Base-by-base conservation (phyloP, 1,139 yeast species). In the Kluyveromyces sp. region DNA sequence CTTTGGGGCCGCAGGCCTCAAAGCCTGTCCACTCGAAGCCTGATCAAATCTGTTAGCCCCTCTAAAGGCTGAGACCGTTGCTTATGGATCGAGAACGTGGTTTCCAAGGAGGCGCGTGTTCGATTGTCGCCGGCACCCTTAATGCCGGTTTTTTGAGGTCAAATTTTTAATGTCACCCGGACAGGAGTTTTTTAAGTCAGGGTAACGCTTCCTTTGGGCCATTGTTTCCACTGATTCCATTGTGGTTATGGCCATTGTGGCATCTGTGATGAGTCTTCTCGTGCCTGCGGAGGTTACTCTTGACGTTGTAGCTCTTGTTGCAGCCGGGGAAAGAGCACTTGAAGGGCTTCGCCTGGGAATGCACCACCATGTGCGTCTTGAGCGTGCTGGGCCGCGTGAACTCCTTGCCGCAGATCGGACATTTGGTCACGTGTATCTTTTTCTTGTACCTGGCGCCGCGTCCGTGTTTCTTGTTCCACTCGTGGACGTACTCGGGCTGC, bases 271-370 rank as follows among this genome's bases (percentile, higher is more conserved):
- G 45, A 12, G 12, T 40, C 33, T 40, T 33, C 40, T 42, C 42
- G 36, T 43, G 46, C 16, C 46, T 18, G n/a, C 34, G 39, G 31
- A 43, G 25, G 28, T 43, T 43, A 25, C 46, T 43, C 30, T 33
- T 39, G 8, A 43, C 46, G 28, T 43, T 43, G 33, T 36, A 43
- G 40, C 46, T 43, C 36, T 43, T 43, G 33, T 35, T 35, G 40
- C 46, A 43, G 15, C 40, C 43, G n/a, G 36, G 46, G 16, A 30
- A 33, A 11, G 32, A 8, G 33, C 46, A 43, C 16, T 22, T 17
- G 40, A 43, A 43, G 12, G 46, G 46, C 15, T 37, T 36, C 33
- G 31, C 43, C 25, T 33, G 39, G 3, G 43, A 40, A 36, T 43
- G 46, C 15, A 42, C 39, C 11, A 43, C 40, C 17, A 43, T 22